Percentiles rank a stretch among this genome's conserved stretches.
These are phyloP conservation scores for Mortierella sp. DNA, from an alignment of 371 early-diverging fungal genomes.

Conservation along the genomic window DNA sequence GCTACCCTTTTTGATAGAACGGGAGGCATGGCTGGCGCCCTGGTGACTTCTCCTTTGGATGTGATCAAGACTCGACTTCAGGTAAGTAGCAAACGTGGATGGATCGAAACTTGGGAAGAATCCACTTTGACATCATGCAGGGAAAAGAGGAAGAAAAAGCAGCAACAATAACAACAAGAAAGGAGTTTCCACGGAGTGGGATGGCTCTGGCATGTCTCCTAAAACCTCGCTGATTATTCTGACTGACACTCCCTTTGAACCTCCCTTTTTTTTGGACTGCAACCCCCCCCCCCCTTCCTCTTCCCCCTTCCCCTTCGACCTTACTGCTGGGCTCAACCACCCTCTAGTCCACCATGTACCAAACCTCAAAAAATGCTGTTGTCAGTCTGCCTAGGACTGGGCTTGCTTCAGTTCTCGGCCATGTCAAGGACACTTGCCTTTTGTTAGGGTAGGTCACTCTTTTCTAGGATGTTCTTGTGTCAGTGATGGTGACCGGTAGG, in stretches of 20 bases:
- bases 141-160: not conserved
- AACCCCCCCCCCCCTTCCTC: not conserved
- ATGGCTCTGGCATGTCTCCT: not conserved
- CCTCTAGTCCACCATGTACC: slow-evolving; percentile 59
- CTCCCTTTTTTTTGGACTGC: not conserved
- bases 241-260: not conserved
- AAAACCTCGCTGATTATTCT: not conserved
- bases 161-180: not conserved
- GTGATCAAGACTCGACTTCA: slow-evolving; percentile 93
- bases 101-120: too few species aligned
- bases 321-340: not conserved
- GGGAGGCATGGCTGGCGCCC: slow-evolving; percentile 82
- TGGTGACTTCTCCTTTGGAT: slow-evolving; percentile 90
- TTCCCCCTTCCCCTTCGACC: not conserved
- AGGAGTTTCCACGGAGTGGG: not conserved
- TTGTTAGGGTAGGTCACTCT: slow-evolving; percentile 58
- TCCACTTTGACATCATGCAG: too few species aligned
- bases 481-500: too few species aligned
- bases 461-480: too few species aligned
- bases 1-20: slow-evolving; percentile 53
- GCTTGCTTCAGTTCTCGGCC: slow-evolving; percentile 55
- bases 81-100: slow-evolving; percentile 53
- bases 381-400: slow-evolving; percentile 25
- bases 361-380: slow-evolving; percentile 35
- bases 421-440: slow-evolving; percentile 66